Evolutionary conservation across 2,329 filamentous ascomycete genomes (phyloP), one percentile per base, ranked within the genome.

Genomic region (Fusarium algeriense): DNA sequence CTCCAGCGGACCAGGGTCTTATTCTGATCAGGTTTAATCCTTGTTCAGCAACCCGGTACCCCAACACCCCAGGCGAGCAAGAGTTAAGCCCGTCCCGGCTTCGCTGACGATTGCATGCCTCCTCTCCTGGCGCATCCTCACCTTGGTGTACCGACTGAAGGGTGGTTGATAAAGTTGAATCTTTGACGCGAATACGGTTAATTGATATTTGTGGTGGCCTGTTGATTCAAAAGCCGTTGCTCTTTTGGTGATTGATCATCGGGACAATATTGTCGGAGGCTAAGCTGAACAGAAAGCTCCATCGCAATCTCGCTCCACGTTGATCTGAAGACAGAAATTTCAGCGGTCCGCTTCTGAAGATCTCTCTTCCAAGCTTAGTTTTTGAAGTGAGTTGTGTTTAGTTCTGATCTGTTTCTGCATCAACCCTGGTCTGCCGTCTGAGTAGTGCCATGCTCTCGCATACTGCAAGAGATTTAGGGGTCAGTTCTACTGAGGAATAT

Each of bases 151-250:
- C 45, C 35, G 50, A 70, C 56, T 66, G 65, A 55, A 71, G 68
- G 74, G 72, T 76, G 63, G 66, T 61, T 52, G 48, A 69, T 43
- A 71, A 66, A 73, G 72, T 76, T 76, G 70, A 62, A 65, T 65
- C 52, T 48, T 69, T 70, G 60, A 66, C 70, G 59, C 62, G 55
- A 59, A 66, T 59, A 60, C 67, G 60, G 64, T 43, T 54, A 34
- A 52, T 64, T 65, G 56, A 71, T 61, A 52, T 52, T 50, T 52
- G 60, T 59, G 50, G 49, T 70, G 48, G 56, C 56, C 41, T 46
- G 30, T 58, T 54, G 37, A 64, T 45, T 53, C 23, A 56, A 37
- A 28, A 38, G 17, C 14, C 34, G 43, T 38, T 54, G 30, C 28
- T 48, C 44, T 40, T 45, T 52, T 19, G 45, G 37, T 20, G 37